A percentile compares a stretch with the other conserved stretches of the same genome.
phyloP scores from a whole-genome alignment of 768 basidiomycete species.

The Pleurotus giganteus region DNA sequence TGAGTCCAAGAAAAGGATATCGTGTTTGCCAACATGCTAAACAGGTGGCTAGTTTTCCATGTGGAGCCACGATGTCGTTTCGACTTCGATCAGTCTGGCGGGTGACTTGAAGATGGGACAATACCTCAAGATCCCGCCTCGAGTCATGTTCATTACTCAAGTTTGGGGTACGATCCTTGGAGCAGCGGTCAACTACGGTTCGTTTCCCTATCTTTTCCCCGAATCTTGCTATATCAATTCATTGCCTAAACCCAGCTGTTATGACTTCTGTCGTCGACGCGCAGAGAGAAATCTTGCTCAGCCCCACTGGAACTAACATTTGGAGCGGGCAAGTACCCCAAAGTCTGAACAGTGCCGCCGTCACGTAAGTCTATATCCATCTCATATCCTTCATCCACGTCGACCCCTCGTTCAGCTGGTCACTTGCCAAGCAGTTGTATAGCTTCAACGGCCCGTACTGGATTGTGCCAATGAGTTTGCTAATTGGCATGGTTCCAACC shows the following conservation, averaged over 20 bases:
- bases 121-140: slow-evolving; percentile 66
- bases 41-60: slow-evolving; percentile 47
- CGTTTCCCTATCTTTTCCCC: neutral
- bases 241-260: slow-evolving; percentile 37
- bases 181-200: slow-evolving; percentile 37
- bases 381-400: neutral
- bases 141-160: slow-evolving; percentile 63
- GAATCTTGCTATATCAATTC: neutral
- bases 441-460: slow-evolving; percentile 53
- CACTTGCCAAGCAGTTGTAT: slow-evolving; percentile 57
- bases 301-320: slow-evolving; percentile 54
- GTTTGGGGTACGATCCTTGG: slow-evolving; percentile 65
- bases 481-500: slow-evolving; percentile 54
- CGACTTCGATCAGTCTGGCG: slow-evolving; percentile 51
- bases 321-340: slow-evolving; percentile 45
- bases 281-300: slow-evolving; percentile 52
- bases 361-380: slow-evolving; percentile 29
- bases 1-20: slow-evolving; percentile 21
- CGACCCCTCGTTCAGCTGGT: slow-evolving; percentile 37
- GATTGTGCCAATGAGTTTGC: slow-evolving; percentile 49
- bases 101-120: slow-evolving; percentile 73
- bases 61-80: slow-evolving; percentile 65
- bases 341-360: slow-evolving; percentile 52
- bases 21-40: neutral
- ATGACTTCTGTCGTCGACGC: slow-evolving; percentile 53